A percentile compares a stretch with the other conserved stretches of the same genome.
phyloP scores from a whole-genome alignment of 176 grass and related monocot genomes.

The Bonia amplexicaulis region DNA sequence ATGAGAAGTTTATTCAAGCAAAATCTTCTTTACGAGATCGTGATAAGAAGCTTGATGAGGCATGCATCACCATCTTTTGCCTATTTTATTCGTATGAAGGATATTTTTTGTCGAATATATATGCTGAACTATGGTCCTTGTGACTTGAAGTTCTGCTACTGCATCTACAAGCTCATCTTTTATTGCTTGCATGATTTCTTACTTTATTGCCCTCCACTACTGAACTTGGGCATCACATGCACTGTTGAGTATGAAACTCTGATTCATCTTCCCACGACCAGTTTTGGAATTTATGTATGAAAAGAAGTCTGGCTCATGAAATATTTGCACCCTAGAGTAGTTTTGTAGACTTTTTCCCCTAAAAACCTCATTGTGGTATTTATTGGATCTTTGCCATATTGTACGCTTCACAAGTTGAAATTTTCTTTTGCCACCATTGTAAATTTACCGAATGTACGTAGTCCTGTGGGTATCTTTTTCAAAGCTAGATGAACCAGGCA shows the following conservation, averaged over 20 bases:
- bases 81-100: conserved; percentile 5
- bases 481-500: background rate
- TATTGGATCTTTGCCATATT: background rate
- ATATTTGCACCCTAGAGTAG: background rate
- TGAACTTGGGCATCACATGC: background rate
- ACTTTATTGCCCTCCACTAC: background rate
- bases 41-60: conserved; percentile 98
- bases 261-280: background rate
- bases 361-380: background rate
- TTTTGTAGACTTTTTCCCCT: background rate
- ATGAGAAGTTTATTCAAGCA: conserved; percentile 96
- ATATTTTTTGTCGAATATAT: background rate
- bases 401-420: background rate
- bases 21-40: conserved; percentile 94
- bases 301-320: background rate
- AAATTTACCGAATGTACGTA: background rate
- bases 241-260: background rate
- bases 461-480: background rate
- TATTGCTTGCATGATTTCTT: conserved; percentile 2
- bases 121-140: background rate
- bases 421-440: background rate
- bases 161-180: background rate
- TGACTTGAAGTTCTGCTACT: background rate
- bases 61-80: conserved; percentile 23
- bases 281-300: background rate